phyloP scores from a whole-genome alignment of 2,329 filamentous ascomycete genomes.

The Allantophomopsis lycopodina region DNA sequence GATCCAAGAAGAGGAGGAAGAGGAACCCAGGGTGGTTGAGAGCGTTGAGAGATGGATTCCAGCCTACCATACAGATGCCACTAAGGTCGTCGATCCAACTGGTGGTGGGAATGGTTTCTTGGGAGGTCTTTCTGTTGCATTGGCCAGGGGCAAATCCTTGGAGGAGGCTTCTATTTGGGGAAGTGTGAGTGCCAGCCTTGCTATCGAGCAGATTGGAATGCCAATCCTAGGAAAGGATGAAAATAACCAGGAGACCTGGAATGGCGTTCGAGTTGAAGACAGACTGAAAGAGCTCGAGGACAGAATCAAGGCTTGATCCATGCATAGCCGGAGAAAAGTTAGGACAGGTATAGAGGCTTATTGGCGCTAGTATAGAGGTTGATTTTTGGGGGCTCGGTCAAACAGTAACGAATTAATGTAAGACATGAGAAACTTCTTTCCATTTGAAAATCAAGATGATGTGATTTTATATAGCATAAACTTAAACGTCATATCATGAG shows the following conservation, averaged over 20 bases:
- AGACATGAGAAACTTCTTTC: too few species aligned
- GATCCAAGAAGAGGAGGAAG: constrained; percentile 40
- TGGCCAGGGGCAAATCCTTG: constrained; percentile 43
- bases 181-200: constrained; percentile 75
- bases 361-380: neutral
- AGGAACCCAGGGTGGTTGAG: constrained; percentile 11
- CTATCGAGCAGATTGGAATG: constrained; percentile 87
- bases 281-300: constrained; percentile 35
- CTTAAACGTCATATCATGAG: too few species aligned
- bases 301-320: neutral
- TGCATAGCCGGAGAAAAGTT: too few species aligned
- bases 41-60: constrained; percentile 64
- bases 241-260: constrained; percentile 43
- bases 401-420: too few species aligned
- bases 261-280: constrained; percentile 36
- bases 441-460: too few species aligned
- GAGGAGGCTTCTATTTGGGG: constrained; percentile 68
- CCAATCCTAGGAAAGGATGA: constrained; percentile 38
- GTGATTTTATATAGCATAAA: too few species aligned
- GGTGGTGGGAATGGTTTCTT: constrained; percentile 90
- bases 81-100: constrained; percentile 74
- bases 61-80: constrained; percentile 46
- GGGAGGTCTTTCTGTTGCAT: constrained; percentile 39
- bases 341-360: neutral
- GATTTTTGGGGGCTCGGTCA: too few species aligned